phyloP scores from a whole-genome alignment of 2,329 filamentous ascomycete genomes.

The Cadophora luteo-olivacea region DNA sequence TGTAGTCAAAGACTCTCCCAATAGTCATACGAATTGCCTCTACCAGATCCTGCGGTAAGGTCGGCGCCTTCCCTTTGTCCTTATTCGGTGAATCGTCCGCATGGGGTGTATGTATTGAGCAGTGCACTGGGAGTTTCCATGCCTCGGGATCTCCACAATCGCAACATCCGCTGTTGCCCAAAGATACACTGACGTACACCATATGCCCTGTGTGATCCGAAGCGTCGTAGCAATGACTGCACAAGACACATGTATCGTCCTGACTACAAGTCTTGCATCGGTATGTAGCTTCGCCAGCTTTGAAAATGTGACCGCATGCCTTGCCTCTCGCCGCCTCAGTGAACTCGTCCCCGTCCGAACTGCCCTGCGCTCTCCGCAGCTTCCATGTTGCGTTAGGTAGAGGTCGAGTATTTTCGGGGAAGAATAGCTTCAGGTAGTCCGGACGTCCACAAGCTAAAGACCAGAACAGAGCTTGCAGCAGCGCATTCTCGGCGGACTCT shows the following conservation, averaged over 20 bases:
- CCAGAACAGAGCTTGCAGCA: constrained; percentile 83
- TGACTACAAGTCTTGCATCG: constrained; percentile 91
- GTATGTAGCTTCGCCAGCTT: constrained; percentile 91
- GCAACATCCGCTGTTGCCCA: constrained; percentile 94
- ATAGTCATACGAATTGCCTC: constrained; percentile 86
- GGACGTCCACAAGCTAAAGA: constrained; percentile 79
- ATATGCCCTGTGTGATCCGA: constrained; percentile 95
- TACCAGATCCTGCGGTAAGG: constrained; percentile 76
- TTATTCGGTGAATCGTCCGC: constrained; percentile 52
- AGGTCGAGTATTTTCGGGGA: constrained; percentile 73
- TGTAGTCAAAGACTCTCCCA: constrained; percentile 85
- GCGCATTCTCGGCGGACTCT: constrained; percentile 70
- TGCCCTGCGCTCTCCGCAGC: constrained; percentile 85
- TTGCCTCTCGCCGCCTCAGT: constrained; percentile 90
- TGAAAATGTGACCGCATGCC: constrained; percentile 97
- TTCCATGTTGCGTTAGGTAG: constrained; percentile 69
- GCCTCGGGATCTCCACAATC: constrained; percentile 97
- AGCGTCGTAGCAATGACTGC: constrained; percentile 91
- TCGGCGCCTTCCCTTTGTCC: constrained; percentile 66
- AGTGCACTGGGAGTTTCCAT: constrained; percentile 86
- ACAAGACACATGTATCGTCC: constrained; percentile 95
- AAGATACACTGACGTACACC: constrained; percentile 85
- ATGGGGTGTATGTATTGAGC: constrained; percentile 86
- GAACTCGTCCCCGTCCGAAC: constrained; percentile 94
- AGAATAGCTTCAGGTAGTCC: constrained; percentile 80